Percentiles rank a stretch among this genome's conserved stretches.
phyloP scores from a whole-genome alignment of 1,284 basidiomycete species.

The Moniliophthora roreri region DNA sequence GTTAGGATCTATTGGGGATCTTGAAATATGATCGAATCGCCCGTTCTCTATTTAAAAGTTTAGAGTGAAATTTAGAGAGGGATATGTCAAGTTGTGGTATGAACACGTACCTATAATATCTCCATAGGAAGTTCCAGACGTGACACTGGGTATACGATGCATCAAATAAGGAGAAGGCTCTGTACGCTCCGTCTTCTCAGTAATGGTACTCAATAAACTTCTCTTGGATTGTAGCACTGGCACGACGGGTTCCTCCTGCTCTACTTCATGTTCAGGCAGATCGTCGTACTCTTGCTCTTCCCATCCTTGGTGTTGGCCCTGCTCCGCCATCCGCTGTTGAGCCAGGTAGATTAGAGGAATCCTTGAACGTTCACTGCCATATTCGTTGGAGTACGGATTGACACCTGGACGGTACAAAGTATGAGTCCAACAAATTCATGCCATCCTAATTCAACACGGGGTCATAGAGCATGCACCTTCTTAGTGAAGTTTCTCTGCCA shows the following conservation, averaged over 20 bases:
- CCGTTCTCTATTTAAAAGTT: no score
- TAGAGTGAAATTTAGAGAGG: background rate
- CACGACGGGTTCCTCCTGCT: slow-evolving; percentile 2
- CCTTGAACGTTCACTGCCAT: slow-evolving; percentile 35
- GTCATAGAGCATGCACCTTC: slow-evolving; percentile 38
- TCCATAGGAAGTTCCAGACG: slow-evolving; percentile 62
- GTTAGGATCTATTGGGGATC: slow-evolving; percentile 50
- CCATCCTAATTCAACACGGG: slow-evolving; percentile 1
- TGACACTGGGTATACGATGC: slow-evolving; percentile 39
- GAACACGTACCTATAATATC: slow-evolving; percentile 57
- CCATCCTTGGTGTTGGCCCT: slow-evolving; percentile 38
- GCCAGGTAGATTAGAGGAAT: slow-evolving; percentile 57
- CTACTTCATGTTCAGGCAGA: background rate
- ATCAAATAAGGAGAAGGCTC: slow-evolving; percentile 51
- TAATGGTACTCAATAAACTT: slow-evolving; percentile 55
- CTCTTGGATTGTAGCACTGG: slow-evolving; percentile 10
- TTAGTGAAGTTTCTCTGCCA: slow-evolving; percentile 25
- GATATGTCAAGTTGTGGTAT: background rate
- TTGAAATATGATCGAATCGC: background rate
- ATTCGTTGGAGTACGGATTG: background rate
- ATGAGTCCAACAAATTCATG: background rate
- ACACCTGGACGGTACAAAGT: background rate
- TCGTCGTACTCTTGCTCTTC: slow-evolving; percentile 10
- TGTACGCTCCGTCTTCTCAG: slow-evolving; percentile 63
- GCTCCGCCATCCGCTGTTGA: slow-evolving; percentile 33